Conservation (phyloP, 2,329 filamentous ascomycete species). For the Blastomyces parvus region DNA sequence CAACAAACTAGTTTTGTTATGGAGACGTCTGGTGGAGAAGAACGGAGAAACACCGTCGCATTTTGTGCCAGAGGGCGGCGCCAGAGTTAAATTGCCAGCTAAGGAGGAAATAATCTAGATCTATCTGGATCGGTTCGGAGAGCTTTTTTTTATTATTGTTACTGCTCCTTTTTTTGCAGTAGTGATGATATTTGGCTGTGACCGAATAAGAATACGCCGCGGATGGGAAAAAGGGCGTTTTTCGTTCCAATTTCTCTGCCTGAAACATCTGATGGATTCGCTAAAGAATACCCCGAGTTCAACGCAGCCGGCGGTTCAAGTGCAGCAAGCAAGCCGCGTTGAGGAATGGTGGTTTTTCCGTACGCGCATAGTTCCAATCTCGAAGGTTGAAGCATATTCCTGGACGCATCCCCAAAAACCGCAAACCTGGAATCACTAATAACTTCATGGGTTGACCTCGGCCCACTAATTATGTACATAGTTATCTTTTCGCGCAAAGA, state of each 20-base stretch:
- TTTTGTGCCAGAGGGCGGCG: background rate
- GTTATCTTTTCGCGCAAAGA: background rate
- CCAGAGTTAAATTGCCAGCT: background rate
- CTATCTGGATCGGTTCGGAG: background rate
- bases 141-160: too few relatives aligned
- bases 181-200: background rate
- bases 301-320: background rate
- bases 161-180: too few relatives aligned
- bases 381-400: too few relatives aligned
- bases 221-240: background rate
- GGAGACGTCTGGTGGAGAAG: background rate
- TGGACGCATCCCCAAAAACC: background rate
- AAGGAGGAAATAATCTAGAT: background rate
- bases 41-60: background rate
- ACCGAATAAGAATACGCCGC: too few relatives aligned
- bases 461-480: background rate
- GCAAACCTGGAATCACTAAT: background rate
- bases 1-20: background rate
- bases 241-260: background rate
- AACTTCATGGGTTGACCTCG: background rate
- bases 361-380: too few relatives aligned
- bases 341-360: too few relatives aligned
- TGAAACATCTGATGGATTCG: background rate
- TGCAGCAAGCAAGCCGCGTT: too few relatives aligned
- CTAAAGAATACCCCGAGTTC: background rate